Percentiles rank a stretch among this genome's conserved stretches.
These are phyloP conservation scores for Trypanosoma avium DNA, from an alignment of 208 protist genomes.

Conservation along the genomic window DNA sequence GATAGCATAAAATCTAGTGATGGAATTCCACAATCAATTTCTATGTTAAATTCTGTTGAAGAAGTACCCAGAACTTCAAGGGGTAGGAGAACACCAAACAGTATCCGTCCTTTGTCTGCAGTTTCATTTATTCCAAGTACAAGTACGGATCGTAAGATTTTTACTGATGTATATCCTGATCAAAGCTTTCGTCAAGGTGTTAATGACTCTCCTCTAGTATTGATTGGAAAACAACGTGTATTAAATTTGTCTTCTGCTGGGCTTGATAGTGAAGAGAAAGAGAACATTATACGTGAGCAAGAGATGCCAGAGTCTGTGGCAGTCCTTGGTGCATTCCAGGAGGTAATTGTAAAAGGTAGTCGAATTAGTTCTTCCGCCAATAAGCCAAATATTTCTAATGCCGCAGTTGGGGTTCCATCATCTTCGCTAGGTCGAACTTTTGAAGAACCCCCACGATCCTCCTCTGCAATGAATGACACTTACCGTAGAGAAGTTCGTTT, in stretches of 20 bases:
- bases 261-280: background rate
- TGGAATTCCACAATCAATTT: background rate
- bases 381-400: too few species aligned
- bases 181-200: background rate
- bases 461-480: background rate
- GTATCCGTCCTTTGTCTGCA: background rate
- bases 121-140: background rate
- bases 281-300: background rate
- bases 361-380: too few species aligned
- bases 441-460: too few species aligned
- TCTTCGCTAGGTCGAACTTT: too few species aligned
- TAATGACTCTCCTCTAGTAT: background rate
- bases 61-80: background rate
- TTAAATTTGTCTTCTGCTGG: background rate
- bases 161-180: background rate
- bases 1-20: background rate
- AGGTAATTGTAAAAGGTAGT: too few species aligned
- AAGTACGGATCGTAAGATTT: background rate
- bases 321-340: background rate
- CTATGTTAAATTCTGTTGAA: background rate
- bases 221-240: constrained; percentile 4
- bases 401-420: too few species aligned
- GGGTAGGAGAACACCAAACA: background rate
- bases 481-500: background rate
- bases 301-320: background rate